Percentiles rank a stretch among this genome's conserved stretches.
Conservation (phyloP, 1,284 basidiomycete genomes). For the Boletus mariae region DNA sequence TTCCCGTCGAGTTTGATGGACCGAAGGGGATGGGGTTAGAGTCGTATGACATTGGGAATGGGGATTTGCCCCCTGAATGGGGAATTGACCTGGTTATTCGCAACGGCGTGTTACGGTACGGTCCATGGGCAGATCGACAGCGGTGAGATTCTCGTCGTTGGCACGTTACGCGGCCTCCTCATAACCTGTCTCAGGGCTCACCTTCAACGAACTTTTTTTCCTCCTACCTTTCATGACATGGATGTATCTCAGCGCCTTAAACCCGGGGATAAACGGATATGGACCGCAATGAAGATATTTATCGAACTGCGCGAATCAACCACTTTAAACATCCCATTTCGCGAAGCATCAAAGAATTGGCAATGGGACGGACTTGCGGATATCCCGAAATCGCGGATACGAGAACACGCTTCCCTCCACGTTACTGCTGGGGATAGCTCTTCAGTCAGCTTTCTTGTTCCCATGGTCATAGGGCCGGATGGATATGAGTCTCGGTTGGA, state of each 20-base stretch:
- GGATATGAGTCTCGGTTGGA: slow-evolving; percentile 81
- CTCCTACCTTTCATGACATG: slow-evolving; percentile 67
- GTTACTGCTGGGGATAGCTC: slow-evolving; percentile 76
- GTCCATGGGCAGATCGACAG: slow-evolving; percentile 93
- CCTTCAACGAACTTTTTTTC: slow-evolving; percentile 80
- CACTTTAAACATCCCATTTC: slow-evolving; percentile 77
- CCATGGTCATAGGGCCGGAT: slow-evolving; percentile 66
- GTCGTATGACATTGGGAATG: slow-evolving; percentile 75
- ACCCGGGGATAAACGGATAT: slow-evolving; percentile 78
- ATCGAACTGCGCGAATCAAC: slow-evolving; percentile 77
- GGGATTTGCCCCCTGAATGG: slow-evolving; percentile 88
- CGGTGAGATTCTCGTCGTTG: slow-evolving; percentile 43
- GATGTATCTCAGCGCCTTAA: slow-evolving; percentile 54
- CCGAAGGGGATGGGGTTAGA: slow-evolving; percentile 38
- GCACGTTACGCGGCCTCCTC: background rate
- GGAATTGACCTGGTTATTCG: slow-evolving; percentile 80
- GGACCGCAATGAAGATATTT: slow-evolving; percentile 76
- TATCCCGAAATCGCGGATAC: slow-evolving; percentile 48
- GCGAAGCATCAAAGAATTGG: slow-evolving; percentile 89
- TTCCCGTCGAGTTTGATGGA: slow-evolving; percentile 43
- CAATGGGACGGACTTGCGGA: slow-evolving; percentile 68
- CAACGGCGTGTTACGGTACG: slow-evolving; percentile 76
- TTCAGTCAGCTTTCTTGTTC: slow-evolving; percentile 77
- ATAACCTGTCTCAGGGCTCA: slow-evolving; percentile 48
- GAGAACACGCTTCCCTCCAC: slow-evolving; percentile 72